Conservation (phyloP, 345 rosid species). For the Hypericum perforatum region DNA sequence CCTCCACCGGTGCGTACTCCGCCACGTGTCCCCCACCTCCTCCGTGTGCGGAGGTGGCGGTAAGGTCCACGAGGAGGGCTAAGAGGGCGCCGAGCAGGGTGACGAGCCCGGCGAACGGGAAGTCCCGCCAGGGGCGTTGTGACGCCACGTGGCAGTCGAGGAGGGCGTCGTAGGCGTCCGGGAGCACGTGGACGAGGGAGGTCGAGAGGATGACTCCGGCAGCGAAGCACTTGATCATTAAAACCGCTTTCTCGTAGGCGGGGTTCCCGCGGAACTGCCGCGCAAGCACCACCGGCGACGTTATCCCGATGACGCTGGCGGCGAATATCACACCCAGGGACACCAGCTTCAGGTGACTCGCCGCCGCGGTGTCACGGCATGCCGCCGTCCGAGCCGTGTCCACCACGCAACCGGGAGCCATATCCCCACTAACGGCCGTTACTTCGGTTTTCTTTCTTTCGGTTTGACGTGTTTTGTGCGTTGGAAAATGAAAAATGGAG, state of each 20-base stretch:
- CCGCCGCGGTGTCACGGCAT: slow-evolving; percentile 57
- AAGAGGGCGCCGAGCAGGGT: slow-evolving; percentile 56
- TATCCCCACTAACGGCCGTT: background rate
- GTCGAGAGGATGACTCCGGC: slow-evolving; percentile 96
- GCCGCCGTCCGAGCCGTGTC: slow-evolving; percentile 40
- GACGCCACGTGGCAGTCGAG: slow-evolving; percentile 70
- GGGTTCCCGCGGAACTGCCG: slow-evolving; percentile 73
- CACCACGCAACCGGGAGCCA: slow-evolving; percentile 38
- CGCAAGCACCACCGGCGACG: slow-evolving; percentile 59
- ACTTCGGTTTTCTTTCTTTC: no score
- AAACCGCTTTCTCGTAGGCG: slow-evolving; percentile 56
- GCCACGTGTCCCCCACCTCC: slow-evolving; percentile 1
- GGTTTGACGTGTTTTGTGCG: no score
- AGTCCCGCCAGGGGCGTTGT: slow-evolving; percentile 75
- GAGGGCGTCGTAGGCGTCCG: slow-evolving; percentile 70
- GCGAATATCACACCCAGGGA: slow-evolving; percentile 55
- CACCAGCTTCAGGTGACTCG: slow-evolving; percentile 57
- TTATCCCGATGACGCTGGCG: slow-evolving; percentile 63
- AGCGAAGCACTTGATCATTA: slow-evolving; percentile 80
- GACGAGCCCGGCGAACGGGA: slow-evolving; percentile 77
- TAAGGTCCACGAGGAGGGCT: slow-evolving; percentile 68
- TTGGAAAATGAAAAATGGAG: no score
- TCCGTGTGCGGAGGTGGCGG: slow-evolving; percentile 55
- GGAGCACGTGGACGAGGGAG: slow-evolving; percentile 83
- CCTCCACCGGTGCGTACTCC: slow-evolving; percentile 9